Conservation (phyloP, 352 stramenopile genomes). For the Phytopythium aichiense region DNA sequence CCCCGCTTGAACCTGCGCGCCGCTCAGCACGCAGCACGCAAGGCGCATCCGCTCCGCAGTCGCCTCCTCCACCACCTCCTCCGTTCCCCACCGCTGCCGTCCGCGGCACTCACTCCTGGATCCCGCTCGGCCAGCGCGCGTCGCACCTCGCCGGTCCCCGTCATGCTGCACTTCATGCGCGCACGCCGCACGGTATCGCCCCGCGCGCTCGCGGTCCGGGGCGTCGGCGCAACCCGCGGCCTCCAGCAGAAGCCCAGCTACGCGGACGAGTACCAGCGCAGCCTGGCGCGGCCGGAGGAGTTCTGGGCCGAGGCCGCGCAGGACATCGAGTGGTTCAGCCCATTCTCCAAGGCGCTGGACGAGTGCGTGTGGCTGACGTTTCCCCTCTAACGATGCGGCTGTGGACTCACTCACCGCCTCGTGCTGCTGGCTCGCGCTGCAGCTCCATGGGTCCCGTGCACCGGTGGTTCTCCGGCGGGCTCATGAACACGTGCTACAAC, state of each 20-base stretch:
- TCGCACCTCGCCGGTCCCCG: not conserved
- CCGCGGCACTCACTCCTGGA: not conserved
- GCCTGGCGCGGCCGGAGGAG: conserved; percentile 33
- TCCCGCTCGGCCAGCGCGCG: not conserved
- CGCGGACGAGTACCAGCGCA: conserved; percentile 34
- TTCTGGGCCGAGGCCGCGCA: conserved; percentile 52
- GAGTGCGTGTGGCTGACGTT: conserved; percentile 17
- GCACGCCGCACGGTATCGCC: not conserved
- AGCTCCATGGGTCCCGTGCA: conserved; percentile 30
- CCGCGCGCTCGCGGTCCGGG: not conserved
- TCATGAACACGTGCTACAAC: conserved; percentile 75
- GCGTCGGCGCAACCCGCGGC: not conserved
- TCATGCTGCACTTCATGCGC: conserved; percentile 2
- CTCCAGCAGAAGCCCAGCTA: conserved; percentile 29
- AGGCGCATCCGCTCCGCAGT: not conserved
- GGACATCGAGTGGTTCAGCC: conserved; percentile 53
- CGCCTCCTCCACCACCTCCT: not conserved
- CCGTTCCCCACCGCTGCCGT: too few species aligned
- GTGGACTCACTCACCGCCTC: not conserved
- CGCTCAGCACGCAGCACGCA: not conserved
- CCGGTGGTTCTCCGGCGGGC: conserved; percentile 49
- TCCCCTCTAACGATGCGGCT: not conserved
- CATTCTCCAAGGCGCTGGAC: conserved; percentile 38
- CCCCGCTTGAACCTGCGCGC: not conserved
- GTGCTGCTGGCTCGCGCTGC: not conserved